Evolutionary conservation across 2,329 filamentous ascomycete species (phyloP).

Genomic region (Fusarium sp.): DNA sequence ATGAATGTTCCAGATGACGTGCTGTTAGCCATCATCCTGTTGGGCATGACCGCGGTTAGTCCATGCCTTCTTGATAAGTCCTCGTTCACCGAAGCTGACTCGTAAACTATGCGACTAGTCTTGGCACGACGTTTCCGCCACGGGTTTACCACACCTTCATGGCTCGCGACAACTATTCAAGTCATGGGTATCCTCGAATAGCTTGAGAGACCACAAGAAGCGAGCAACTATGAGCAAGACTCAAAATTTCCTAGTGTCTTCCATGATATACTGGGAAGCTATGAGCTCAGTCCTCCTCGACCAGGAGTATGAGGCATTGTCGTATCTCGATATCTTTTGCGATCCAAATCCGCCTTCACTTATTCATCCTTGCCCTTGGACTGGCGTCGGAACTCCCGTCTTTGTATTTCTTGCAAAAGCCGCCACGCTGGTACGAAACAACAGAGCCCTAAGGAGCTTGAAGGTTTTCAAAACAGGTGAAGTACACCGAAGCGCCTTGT

Average conservation of each 20-base stretch:
- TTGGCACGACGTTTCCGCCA: slow-evolving; percentile 29
- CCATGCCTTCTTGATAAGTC: accelerated
- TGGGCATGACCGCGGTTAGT: slow-evolving; percentile 37
- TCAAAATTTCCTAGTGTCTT: slow-evolving; percentile 29
- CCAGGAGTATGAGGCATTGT: slow-evolving; percentile 23
- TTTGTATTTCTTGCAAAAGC: slow-evolving; percentile 26
- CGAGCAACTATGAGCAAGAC: not conserved
- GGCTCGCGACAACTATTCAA: slow-evolving; percentile 31
- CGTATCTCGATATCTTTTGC: slow-evolving; percentile 23
- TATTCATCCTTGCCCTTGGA: slow-evolving; percentile 30
- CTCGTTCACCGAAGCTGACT: accelerated
- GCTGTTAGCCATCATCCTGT: slow-evolving; percentile 22
- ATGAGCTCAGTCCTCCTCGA: slow-evolving; percentile 33
- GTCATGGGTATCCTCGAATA: slow-evolving; percentile 21
- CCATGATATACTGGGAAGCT: slow-evolving; percentile 40
- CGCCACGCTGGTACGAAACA: slow-evolving; percentile 16
- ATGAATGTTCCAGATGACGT: slow-evolving; percentile 24
- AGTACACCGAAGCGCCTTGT: not conserved
- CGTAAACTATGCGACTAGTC: not conserved
- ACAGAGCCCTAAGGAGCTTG: slow-evolving; percentile 4
- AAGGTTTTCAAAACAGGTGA: slow-evolving; percentile 11
- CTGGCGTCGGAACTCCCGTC: slow-evolving; percentile 25
- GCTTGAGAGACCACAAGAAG: not conserved
- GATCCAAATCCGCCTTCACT: not conserved
- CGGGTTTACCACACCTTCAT: slow-evolving; percentile 21